A percentile compares a stretch with the other conserved stretches of the same genome.
These are phyloP conservation scores for Theileria orientalis DNA, from an alignment of 169 alveolate species.

Conservation along the genomic window DNA sequence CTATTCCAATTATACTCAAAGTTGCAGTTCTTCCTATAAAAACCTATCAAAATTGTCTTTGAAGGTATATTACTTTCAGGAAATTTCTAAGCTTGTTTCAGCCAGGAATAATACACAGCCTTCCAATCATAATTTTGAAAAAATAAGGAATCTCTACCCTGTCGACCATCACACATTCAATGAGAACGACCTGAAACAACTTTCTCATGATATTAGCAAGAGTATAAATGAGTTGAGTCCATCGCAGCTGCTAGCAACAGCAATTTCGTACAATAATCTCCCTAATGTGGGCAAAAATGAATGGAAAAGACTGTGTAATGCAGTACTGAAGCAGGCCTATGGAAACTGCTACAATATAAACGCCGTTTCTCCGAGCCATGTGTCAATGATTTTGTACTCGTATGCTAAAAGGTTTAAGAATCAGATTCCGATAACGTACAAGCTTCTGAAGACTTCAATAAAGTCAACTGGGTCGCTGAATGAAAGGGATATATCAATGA, in stretches of 20 bases:
- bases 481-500: conserved; percentile 62
- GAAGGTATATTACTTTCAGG: conserved; percentile 67
- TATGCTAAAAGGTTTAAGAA: conserved; percentile 53
- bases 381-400: conserved; percentile 53
- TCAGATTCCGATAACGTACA: conserved; percentile 32
- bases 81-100: conserved; percentile 34
- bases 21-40: conserved; percentile 8
- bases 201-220: conserved; percentile 37
- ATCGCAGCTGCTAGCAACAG: conserved; percentile 61
- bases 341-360: conserved; percentile 35
- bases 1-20: not conserved
- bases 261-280: conserved; percentile 50
- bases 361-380: conserved; percentile 59
- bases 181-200: conserved; percentile 12
- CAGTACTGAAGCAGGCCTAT: conserved; percentile 42
- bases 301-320: conserved; percentile 61
- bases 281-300: conserved; percentile 34
- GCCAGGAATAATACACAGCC: not conserved
- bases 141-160: not conserved
- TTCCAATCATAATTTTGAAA: not conserved
- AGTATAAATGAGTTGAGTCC: conserved; percentile 35
- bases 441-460: conserved; percentile 46
- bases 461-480: conserved; percentile 49
- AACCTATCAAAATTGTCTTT: conserved; percentile 37
- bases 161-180: conserved; percentile 15